Conservation (phyloP, 106 monocot genomes). For the Platanthera zijinensis region DNA sequence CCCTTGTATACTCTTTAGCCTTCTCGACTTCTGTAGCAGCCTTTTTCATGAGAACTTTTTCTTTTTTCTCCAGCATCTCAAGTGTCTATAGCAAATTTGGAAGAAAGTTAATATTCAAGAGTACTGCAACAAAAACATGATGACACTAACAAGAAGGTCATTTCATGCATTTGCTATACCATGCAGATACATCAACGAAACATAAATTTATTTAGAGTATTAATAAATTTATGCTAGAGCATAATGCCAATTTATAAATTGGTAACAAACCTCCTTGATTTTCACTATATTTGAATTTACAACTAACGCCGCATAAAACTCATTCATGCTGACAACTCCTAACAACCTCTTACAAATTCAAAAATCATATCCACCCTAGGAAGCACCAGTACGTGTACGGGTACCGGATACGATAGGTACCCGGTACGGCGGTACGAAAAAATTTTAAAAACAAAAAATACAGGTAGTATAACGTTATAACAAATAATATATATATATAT, state of each 20-base stretch:
- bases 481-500: too few species aligned
- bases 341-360: too few species aligned
- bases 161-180: neutral
- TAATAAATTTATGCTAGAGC: neutral
- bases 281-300: too few species aligned
- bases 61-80: constrained; percentile 19
- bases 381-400: too few species aligned
- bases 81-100: constrained; percentile 11
- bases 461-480: too few species aligned
- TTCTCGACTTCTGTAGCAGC: constrained; percentile 11
- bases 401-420: too few species aligned
- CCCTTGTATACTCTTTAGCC: constrained; percentile 17
- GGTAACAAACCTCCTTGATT: too few species aligned
- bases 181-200: neutral
- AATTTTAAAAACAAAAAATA: too few species aligned
- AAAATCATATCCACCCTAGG: too few species aligned
- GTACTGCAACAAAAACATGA: neutral
- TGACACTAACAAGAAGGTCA: neutral
- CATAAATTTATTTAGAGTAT: neutral
- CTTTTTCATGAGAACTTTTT: constrained; percentile 18
- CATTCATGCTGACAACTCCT: too few species aligned
- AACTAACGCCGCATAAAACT: too few species aligned
- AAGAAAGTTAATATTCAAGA: neutral
- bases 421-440: too few species aligned
- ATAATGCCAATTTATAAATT: neutral